Evolutionary conservation across 345 rosid genomes (phyloP), one percentile per base, ranked within the genome.

Genomic region (Eucalyptus lansdowneana): DNA sequence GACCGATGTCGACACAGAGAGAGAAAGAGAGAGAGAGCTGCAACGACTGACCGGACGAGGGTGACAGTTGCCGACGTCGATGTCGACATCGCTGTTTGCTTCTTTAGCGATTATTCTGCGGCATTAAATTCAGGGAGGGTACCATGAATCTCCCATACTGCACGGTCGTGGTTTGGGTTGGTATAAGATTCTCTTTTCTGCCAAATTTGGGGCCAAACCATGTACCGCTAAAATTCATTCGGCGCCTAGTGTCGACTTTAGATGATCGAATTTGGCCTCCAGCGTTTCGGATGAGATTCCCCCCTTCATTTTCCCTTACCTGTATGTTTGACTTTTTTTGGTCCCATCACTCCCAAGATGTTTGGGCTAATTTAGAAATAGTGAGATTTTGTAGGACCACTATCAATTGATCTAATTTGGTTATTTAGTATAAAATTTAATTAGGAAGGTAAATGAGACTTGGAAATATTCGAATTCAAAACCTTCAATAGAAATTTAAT

Each of bases 331-430:
- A 56, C 29, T 24, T 56, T 7, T 53, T 56, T 3, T 3, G 13
- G 0, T 4, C 27, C 27, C 29, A 56, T 56, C 3, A 1, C 62
- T 22, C 12, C 4, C 3, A 1, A 22, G 27, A 21, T 24, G 62
- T 56, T 5, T 1, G 1, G 12, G 6, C 29, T 22, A 56, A 24
- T 7, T 53, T 53, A 53, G 2, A 17, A 9, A 1, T 0, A 4
- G 4, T 51, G 9, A 53, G 2, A 53, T 53, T 53, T 53, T 53
- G 4, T 53, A 53, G 2, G 0, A 53, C 4, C 0, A 53, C 0
- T 2, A 3, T 51, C 2, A 16, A 51, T 0, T 51, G 7, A 1
- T 51, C 2, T 16, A 2, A 6, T 16, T 16, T 50, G 8, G 8
- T 53, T 53, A 1, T 0, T 53, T 53, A 53, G 0, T 53, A 53